Conservation (phyloP, 306 rosid genomes). For the Geum urbanum region DNA sequence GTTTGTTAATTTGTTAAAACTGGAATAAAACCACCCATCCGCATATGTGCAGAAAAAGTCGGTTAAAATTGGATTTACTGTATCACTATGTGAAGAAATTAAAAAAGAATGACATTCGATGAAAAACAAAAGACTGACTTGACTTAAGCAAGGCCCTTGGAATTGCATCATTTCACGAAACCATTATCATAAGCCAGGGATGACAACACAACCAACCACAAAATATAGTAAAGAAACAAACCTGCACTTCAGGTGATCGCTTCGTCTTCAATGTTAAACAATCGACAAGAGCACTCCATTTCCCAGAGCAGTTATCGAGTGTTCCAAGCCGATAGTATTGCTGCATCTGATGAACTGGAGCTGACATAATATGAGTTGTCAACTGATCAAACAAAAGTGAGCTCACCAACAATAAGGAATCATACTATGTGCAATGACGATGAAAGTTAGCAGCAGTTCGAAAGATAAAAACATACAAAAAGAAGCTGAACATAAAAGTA, state of each 20-base stretch:
- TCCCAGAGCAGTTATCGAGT: constrained; percentile 62
- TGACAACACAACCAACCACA: background rate
- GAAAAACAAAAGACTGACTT: background rate
- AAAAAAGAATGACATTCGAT: background rate
- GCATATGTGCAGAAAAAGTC: background rate
- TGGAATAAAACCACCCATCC: background rate
- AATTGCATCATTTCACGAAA: background rate
- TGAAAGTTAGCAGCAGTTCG: background rate
- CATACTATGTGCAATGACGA: background rate
- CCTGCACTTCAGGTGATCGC: constrained; percentile 52
- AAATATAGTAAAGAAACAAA: constrained; percentile 22
- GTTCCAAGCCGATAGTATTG: constrained; percentile 77
- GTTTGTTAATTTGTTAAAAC: background rate
- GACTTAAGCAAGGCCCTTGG: background rate
- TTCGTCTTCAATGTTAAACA: constrained; percentile 79
- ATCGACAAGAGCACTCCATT: constrained; percentile 61
- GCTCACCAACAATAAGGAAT: background rate
- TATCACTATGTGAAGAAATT: background rate
- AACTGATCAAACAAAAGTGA: background rate
- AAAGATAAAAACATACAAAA: background rate
- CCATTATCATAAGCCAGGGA: background rate
- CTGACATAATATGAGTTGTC: constrained; percentile 37
- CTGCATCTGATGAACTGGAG: constrained; percentile 91
- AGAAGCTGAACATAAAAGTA: background rate
- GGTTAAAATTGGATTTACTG: background rate